Conservation (phyloP, 2,329 filamentous ascomycete genomes). For the Alternaria postmessia region DNA sequence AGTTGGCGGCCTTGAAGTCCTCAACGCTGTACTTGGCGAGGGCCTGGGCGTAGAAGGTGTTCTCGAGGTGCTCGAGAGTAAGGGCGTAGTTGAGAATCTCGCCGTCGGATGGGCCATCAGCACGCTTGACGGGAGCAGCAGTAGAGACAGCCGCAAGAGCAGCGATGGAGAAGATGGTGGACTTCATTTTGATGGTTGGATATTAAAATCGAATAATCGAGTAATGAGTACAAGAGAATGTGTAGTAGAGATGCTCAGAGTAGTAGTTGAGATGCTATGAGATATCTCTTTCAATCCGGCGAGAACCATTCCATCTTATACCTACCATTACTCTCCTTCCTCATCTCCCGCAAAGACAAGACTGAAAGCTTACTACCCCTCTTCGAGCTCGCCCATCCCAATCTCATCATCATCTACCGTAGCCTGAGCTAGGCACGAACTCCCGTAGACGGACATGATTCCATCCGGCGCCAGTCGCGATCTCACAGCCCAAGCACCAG, state of each 20-base stretch:
- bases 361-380: constrained; percentile 6
- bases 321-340: neutral
- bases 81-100: constrained; percentile 56
- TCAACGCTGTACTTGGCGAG: constrained; percentile 62
- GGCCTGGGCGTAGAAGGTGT: constrained; percentile 69
- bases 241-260: constrained; percentile 1
- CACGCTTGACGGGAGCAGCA: constrained; percentile 38
- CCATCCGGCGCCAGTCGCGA: constrained; percentile 1
- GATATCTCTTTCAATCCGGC: neutral
- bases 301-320: neutral
- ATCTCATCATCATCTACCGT: constrained; percentile 1
- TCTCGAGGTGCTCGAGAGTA: constrained; percentile 61
- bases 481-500: constrained; percentile 2
- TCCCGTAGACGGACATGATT: constrained; percentile 5
- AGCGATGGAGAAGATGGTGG: constrained; percentile 19
- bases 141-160: constrained; percentile 22
- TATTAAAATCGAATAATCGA: neutral
- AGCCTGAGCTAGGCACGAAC: neutral
- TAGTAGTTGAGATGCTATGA: neutral
- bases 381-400: neutral
- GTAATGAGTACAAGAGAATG: constrained; percentile 3
- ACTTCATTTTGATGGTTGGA: constrained; percentile 25
- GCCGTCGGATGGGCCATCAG: constrained; percentile 29
- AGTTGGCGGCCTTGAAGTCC: constrained; percentile 38
- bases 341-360: neutral